Conservation (phyloP, 208 protist species). For the Histomonas meleagridis region DNA sequence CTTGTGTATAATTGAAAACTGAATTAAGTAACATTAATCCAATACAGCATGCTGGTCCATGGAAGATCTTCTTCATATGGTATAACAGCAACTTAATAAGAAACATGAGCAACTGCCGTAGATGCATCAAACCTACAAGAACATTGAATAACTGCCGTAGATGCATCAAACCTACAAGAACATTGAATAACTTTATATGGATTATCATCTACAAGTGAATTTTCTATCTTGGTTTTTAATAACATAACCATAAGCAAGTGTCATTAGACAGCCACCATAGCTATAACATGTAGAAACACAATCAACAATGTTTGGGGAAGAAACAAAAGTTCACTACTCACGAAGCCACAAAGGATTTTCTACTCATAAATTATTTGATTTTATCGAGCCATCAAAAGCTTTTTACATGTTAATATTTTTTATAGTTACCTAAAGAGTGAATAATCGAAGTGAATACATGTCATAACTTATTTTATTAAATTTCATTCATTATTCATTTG, state of each 20-base stretch:
- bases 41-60: not conserved
- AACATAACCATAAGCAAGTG: not conserved
- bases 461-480: too few species aligned
- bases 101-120: not conserved
- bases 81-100: slow-evolving; percentile 21
- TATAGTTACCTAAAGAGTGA: too few species aligned
- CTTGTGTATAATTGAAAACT: slow-evolving; percentile 44
- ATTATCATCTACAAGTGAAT: not conserved
- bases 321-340: too few species aligned
- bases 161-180: not conserved
- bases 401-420: too few species aligned
- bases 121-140: not conserved
- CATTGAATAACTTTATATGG: not conserved
- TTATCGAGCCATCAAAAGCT: too few species aligned
- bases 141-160: not conserved
- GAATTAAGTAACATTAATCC: slow-evolving; percentile 43
- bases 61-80: slow-evolving; percentile 38
- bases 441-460: too few species aligned
- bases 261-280: slow-evolving; percentile 18
- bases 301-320: slow-evolving; percentile 42
- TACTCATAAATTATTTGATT: too few species aligned
- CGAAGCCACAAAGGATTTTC: too few species aligned
- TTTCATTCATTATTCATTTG: too few species aligned
- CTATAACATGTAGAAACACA: slow-evolving; percentile 31
- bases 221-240: not conserved